These are phyloP conservation scores for Diplodia scrobiculata DNA, from an alignment of 2,329 filamentous ascomycete genomes.

Conservation along the genomic window DNA sequence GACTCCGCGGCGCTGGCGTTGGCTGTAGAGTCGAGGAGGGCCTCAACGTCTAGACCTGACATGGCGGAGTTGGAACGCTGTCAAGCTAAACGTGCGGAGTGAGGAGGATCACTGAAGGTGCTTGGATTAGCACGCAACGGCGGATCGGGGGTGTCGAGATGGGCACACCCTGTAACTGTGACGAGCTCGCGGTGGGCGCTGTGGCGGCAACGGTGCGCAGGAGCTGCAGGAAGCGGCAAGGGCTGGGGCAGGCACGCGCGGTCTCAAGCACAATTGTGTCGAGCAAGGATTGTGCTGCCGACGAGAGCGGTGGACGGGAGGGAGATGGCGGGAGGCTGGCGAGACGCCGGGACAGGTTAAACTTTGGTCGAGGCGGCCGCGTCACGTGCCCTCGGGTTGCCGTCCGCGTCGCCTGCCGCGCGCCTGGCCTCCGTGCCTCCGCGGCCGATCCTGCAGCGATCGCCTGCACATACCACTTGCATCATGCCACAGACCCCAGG, in stretches of 20 bases:
- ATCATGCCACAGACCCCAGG: constrained; percentile 4
- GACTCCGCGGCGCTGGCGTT: constrained; percentile 52
- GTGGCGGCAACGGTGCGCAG: background rate
- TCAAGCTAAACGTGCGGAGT: constrained; percentile 27
- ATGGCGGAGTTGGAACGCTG: constrained; percentile 49
- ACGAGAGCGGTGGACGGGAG: background rate
- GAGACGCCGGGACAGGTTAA: constrained; percentile 12
- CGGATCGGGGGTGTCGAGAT: constrained; percentile 5
- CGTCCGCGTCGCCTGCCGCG: background rate
- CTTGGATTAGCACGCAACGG: constrained; percentile 27
- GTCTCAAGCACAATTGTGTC: background rate
- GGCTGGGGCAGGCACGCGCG: background rate
- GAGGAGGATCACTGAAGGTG: constrained; percentile 29
- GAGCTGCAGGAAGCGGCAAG: background rate
- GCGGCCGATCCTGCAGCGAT: constrained; percentile 16
- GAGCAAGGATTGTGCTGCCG: constrained; percentile 11
- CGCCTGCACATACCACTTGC: constrained; percentile 3
- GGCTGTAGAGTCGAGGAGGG: constrained; percentile 82
- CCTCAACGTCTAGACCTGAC: constrained; percentile 80
- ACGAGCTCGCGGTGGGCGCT: constrained; percentile 22
- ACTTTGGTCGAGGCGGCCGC: constrained; percentile 6
- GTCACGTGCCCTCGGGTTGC: constrained; percentile 8
- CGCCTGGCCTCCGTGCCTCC: background rate
- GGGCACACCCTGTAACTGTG: constrained; percentile 28
- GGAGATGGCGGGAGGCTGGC: constrained; percentile 11